Conservation (phyloP, 108 stramenopile species). For the Epipyxis sp. region DNA sequence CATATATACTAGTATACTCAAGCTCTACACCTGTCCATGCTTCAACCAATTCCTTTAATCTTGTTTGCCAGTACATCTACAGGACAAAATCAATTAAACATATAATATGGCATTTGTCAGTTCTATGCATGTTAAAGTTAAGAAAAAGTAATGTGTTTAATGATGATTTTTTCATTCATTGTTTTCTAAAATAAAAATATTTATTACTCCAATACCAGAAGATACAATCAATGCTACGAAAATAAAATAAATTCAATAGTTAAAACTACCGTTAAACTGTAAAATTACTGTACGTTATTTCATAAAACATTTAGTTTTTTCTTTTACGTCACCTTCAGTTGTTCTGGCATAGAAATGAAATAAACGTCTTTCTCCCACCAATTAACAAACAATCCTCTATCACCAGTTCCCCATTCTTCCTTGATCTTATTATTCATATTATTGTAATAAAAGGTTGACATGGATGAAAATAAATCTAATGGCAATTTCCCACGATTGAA, state of each 20-base stretch:
- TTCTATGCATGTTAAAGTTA: too few species aligned
- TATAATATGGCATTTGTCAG: too few species aligned
- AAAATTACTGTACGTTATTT: too few species aligned
- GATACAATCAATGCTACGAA: too few species aligned
- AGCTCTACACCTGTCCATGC: slow-evolving; percentile 75
- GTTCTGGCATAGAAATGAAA: slow-evolving; percentile 70
- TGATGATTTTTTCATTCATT: too few species aligned
- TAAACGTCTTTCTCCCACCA: slow-evolving; percentile 74
- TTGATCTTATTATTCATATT: slow-evolving; percentile 59
- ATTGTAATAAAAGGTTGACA: slow-evolving; percentile 76
- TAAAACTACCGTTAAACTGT: too few species aligned
- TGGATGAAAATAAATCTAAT: slow-evolving; percentile 46
- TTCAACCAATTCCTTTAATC: slow-evolving; percentile 65
- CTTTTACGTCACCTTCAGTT: slow-evolving; percentile 48
- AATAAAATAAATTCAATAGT: too few species aligned
- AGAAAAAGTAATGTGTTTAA: too few species aligned
- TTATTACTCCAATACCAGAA: too few species aligned
- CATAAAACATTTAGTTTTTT: too few species aligned
- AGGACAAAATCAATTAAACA: too few species aligned
- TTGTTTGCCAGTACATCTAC: slow-evolving; percentile 57
- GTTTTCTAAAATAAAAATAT: too few species aligned
- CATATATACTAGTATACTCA: slow-evolving; percentile 84
- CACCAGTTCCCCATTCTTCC: slow-evolving; percentile 71
- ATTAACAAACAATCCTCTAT: slow-evolving; percentile 75
- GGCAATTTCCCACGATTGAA: slow-evolving; percentile 27